phyloP scores from a whole-genome alignment of 2,329 filamentous ascomycete species.

The Neopestalotiopsis clavispora region DNA sequence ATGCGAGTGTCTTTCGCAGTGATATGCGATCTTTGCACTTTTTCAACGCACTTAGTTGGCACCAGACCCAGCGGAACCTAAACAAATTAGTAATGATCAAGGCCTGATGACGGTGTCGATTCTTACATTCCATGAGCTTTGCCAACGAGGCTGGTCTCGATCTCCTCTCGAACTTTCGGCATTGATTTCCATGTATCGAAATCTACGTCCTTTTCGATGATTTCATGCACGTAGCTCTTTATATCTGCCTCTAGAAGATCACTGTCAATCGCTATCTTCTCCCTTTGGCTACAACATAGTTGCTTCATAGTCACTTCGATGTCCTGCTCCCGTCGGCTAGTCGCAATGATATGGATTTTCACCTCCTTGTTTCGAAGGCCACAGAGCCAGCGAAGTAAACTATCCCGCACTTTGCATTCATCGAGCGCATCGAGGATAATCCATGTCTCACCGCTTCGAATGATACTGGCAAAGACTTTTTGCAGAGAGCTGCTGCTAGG shows the following conservation, averaged over 20 bases:
- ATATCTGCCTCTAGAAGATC: slow-evolving; percentile 32
- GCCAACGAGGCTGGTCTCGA: slow-evolving; percentile 25
- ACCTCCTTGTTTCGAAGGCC: slow-evolving; percentile 2
- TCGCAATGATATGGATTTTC: slow-evolving; percentile 25
- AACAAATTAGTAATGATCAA: slow-evolving; percentile 16
- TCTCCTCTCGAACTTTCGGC: slow-evolving; percentile 28
- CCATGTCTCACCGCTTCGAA: slow-evolving; percentile 22
- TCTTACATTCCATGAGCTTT: slow-evolving; percentile 37
- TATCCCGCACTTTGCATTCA: slow-evolving; percentile 26
- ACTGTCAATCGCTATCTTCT: slow-evolving; percentile 28
- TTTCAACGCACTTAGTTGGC: slow-evolving; percentile 26
- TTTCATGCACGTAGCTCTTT: slow-evolving; percentile 26
- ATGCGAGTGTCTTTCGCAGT: slow-evolving; percentile 12
- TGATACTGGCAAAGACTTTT: no score
- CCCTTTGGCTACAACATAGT: slow-evolving; percentile 19
- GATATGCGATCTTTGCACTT: slow-evolving; percentile 19
- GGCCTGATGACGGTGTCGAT: not conserved
- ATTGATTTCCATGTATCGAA: slow-evolving; percentile 29
- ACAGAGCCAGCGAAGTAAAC: slow-evolving; percentile 23
- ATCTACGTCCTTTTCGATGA: slow-evolving; percentile 24
- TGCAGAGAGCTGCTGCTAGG: slow-evolving; percentile 22
- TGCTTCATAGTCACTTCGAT: slow-evolving; percentile 21
- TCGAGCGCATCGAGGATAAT: slow-evolving; percentile 38
- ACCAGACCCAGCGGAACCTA: slow-evolving; percentile 29
- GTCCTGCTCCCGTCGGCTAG: slow-evolving; percentile 32